Evolutionary conservation across 1,284 basidiomycete species (phyloP).

Genomic region (Ganoderma boninense): DNA sequence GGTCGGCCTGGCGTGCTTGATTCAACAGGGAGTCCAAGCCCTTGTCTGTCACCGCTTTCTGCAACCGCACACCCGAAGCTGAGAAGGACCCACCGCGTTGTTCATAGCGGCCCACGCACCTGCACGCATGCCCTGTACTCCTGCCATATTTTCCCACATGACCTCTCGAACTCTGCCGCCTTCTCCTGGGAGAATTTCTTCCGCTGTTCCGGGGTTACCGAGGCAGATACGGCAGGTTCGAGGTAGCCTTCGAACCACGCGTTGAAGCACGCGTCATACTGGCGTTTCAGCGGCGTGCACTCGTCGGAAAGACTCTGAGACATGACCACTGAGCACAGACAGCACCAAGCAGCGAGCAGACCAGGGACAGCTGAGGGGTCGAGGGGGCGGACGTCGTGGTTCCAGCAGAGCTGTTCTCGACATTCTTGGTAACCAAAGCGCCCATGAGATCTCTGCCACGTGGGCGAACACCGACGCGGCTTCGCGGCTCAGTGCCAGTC

Average conservation of each 20-base stretch:
- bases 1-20: conserved; percentile 85
- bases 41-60: conserved; percentile 87
- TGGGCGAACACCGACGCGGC: conserved; percentile 11
- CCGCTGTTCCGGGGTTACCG: conserved; percentile 52
- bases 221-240: conserved; percentile 68
- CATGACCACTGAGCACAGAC: conserved; percentile 49
- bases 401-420: conserved; percentile 9
- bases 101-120: conserved; percentile 47
- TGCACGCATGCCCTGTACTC: conserved; percentile 85
- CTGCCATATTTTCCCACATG: conserved; percentile 84
- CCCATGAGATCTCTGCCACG: conserved; percentile 30
- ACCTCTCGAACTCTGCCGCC: conserved; percentile 83
- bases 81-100: background rate
- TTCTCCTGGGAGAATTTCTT: conserved; percentile 58
- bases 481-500: background rate
- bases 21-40: conserved; percentile 79
- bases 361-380: background rate
- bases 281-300: conserved; percentile 90
- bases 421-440: conserved; percentile 25
- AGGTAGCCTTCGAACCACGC: conserved; percentile 97
- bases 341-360: background rate
- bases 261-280: conserved; percentile 95
- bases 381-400: conserved; percentile 14
- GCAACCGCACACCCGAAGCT: conserved; percentile 10
- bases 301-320: conserved; percentile 77